phyloP scores from a whole-genome alignment of 345 rosid species.

The Gossypium turneri region DNA sequence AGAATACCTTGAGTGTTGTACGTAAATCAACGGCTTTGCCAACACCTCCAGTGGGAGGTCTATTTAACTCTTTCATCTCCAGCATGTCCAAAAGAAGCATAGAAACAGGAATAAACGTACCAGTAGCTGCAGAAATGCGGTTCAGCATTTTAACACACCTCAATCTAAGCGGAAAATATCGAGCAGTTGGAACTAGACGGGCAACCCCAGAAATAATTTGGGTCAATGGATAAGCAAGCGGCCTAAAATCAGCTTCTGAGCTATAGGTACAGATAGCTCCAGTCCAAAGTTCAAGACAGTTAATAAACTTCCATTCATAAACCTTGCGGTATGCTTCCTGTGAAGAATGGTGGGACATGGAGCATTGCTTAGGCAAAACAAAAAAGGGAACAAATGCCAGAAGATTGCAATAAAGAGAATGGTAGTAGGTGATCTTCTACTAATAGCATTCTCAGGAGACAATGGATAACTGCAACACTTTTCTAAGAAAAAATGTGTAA shows the following conservation, averaged over 20 bases:
- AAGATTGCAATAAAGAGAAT: not conserved
- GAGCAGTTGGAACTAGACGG: slow-evolving; percentile 86
- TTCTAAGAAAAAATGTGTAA: slow-evolving; percentile 3
- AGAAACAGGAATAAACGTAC: slow-evolving; percentile 82
- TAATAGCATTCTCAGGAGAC: not conserved
- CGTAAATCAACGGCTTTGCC: slow-evolving; percentile 84
- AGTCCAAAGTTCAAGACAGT: slow-evolving; percentile 98
- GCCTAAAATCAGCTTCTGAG: slow-evolving; percentile 67
- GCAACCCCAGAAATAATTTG: slow-evolving; percentile 92
- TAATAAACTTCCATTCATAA: slow-evolving; percentile 94
- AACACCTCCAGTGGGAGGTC: slow-evolving; percentile 79
- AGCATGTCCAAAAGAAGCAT: slow-evolving; percentile 93
- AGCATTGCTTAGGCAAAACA: not conserved
- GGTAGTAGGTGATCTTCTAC: not conserved
- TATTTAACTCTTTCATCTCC: slow-evolving; percentile 90
- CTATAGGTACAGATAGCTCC: slow-evolving; percentile 75
- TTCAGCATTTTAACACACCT: slow-evolving; percentile 93
- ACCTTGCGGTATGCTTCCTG: slow-evolving; percentile 93
- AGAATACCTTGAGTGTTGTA: slow-evolving; percentile 61
- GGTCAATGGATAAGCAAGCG: slow-evolving; percentile 85
- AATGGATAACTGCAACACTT: not conserved
- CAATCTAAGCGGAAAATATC: slow-evolving; percentile 86
- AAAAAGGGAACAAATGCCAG: not conserved
- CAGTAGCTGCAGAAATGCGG: slow-evolving; percentile 66
- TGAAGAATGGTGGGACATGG: not conserved